A percentile compares a stretch with the other conserved stretches of the same genome.
Conservation (phyloP, 1,284 basidiomycete species). For the Boletus sp. region DNA sequence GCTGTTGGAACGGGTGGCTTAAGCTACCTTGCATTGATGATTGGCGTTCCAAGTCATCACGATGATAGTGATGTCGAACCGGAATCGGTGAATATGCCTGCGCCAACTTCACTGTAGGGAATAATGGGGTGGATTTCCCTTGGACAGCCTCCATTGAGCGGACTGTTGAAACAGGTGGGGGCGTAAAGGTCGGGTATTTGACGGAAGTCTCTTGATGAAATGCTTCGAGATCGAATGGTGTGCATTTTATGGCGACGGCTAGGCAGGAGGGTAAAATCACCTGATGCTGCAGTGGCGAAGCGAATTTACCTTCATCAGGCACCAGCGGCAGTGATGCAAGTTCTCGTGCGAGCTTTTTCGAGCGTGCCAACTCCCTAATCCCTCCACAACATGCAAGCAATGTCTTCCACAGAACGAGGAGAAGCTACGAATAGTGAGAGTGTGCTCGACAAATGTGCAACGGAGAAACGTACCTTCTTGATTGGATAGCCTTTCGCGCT, state of each 20-base stretch:
- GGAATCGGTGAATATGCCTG: slow-evolving; percentile 92
- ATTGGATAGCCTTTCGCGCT: slow-evolving; percentile 95
- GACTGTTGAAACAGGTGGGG: slow-evolving; percentile 48
- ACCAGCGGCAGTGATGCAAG: slow-evolving; percentile 69
- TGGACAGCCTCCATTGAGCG: slow-evolving; percentile 29
- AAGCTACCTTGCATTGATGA: slow-evolving; percentile 44
- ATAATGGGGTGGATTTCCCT: slow-evolving; percentile 45
- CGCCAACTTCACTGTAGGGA: slow-evolving; percentile 70
- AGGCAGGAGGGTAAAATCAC: slow-evolving; percentile 12
- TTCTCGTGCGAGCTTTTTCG: slow-evolving; percentile 86
- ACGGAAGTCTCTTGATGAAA: slow-evolving; percentile 89
- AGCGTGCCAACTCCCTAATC: slow-evolving; percentile 81
- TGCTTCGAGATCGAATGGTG: slow-evolving; percentile 85
- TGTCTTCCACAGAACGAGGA: slow-evolving; percentile 97
- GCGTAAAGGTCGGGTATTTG: slow-evolving; percentile 92
- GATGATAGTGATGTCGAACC: slow-evolving; percentile 89
- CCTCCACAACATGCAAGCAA: slow-evolving; percentile 93
- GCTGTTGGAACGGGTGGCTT: slow-evolving; percentile 50
- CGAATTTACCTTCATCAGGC: slow-evolving; percentile 61
- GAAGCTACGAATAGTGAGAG: slow-evolving; percentile 56
- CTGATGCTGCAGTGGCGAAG: background rate
- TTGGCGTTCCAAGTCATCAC: slow-evolving; percentile 68
- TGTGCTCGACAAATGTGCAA: background rate
- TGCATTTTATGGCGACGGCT: slow-evolving; percentile 74
- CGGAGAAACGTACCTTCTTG: slow-evolving; percentile 73